Evolutionary conservation across 2,329 filamentous ascomycete genomes (phyloP).

Genomic region (Neopestalotiopsis rosae): DNA sequence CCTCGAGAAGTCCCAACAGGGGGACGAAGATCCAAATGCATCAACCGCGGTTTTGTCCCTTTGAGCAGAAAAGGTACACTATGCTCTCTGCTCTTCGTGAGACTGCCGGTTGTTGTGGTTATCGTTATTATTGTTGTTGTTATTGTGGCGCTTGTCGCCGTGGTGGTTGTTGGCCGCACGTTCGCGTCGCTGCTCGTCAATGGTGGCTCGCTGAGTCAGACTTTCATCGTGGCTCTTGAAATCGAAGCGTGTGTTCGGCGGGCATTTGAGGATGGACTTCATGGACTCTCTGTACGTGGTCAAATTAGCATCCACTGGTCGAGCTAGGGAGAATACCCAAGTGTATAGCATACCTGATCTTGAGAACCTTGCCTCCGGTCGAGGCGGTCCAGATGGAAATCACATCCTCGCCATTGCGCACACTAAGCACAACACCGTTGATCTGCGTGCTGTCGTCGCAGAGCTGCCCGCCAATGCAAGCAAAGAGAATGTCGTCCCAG

Average conservation of each 20-base stretch:
- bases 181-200: conserved; percentile 90
- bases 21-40: neutral
- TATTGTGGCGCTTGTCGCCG: conserved; percentile 37
- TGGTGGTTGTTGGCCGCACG: conserved; percentile 63
- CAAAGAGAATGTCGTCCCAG: conserved; percentile 93
- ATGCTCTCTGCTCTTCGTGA: conserved; percentile 37
- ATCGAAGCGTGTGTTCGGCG: conserved; percentile 85
- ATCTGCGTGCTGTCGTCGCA: conserved; percentile 85
- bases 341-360: conserved; percentile 77
- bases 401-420: conserved; percentile 94
- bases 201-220: conserved; percentile 87
- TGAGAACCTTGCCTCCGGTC: conserved; percentile 90
- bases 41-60: neutral
- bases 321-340: neutral
- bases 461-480: conserved; percentile 93
- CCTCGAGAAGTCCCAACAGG: neutral
- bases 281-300: conserved; percentile 79
- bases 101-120: conserved; percentile 26
- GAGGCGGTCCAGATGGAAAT: conserved; percentile 97
- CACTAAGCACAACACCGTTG: conserved; percentile 91
- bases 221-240: conserved; percentile 98
- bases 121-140: conserved; percentile 28
- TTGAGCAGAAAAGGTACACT: conserved; percentile 19
- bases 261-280: conserved; percentile 86
- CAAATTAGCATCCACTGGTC: neutral